Base-by-base conservation (phyloP, 805 yeast species). In the Hanseniaspora clermontiae region DNA sequence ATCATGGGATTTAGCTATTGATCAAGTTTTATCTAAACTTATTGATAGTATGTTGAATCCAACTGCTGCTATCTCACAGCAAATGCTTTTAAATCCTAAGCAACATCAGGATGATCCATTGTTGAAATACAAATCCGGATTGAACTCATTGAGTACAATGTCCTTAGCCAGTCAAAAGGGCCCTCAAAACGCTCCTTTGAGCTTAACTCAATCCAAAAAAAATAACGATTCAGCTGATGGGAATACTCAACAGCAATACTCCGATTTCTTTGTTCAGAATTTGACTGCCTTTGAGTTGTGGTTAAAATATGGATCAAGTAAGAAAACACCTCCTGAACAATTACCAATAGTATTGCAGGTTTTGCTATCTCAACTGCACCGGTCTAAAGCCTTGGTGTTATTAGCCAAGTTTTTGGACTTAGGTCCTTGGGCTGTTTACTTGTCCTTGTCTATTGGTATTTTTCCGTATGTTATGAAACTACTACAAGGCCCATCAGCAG, bases 391-490 rank as follows among this genome's bases (percentile, higher is more conserved):
- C 0, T 73, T 93, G 53, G 86, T 87, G 39, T 67, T 93, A 57
- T 74, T 93, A 12, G 84, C 95, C 4, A 79, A 87, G 62, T 93
- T 91, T 66, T 73, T 93, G 45, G 98, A 93, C 68, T 71, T 93
- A 39, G 98, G 98, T 0, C 96, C 98, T 0, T 88, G 96, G 95
- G 97, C 98, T 0, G 97, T 93, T 0, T 87, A 89, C 63, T 72
- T 90, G 34, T 95, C 97, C 0, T 72, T 93, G 36, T 87, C 96
- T 8, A 90, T 93, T 61, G 97, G 97, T 24, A 91, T 93, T 34
- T 93, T 91, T 69, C 97, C 97, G 0, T 93, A 93, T 65, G 95
- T 93, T 36, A 73, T 91, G 55, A 88, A 90, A 63, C 75, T 93
- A 24, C 71, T 93, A 37, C 97, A 91, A 66, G 83, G 95, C 59